These are phyloP conservation scores for Trichoderma sp. DNA, from an alignment of 2,329 filamentous ascomycete species.

Conservation along the genomic window DNA sequence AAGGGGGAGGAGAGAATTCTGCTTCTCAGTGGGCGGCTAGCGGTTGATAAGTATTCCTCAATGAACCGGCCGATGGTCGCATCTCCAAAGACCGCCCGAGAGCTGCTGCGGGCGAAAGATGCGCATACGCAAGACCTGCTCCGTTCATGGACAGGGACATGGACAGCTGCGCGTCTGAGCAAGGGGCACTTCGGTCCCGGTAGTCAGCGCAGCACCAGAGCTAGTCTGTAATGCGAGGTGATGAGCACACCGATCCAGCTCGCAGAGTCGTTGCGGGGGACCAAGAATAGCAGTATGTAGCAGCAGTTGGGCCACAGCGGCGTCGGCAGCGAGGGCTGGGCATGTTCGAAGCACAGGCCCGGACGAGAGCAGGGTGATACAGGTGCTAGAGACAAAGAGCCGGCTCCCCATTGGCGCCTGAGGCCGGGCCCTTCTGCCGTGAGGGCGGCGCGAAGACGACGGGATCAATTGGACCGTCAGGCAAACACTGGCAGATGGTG, in stretches of 20 bases:
- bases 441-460: conserved; percentile 30
- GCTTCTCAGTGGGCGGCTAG: conserved; percentile 48
- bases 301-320: background rate
- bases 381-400: conserved; percentile 14
- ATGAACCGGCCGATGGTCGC: conserved; percentile 16
- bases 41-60: conserved; percentile 52
- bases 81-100: conserved; percentile 11
- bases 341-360: conserved; percentile 18
- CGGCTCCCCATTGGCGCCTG: conserved; percentile 28
- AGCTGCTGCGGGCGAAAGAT: conserved; percentile 27
- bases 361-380: conserved; percentile 18
- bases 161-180: conserved; percentile 23
- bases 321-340: conserved; percentile 5
- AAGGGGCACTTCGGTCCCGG: conserved; percentile 18
- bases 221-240: conserved; percentile 31
- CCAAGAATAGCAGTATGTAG: conserved; percentile 31
- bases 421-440: conserved; percentile 26
- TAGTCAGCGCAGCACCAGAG: conserved; percentile 29
- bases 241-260: conserved; percentile 28
- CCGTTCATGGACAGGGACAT: too few relatives aligned
- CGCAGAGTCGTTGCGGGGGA: conserved; percentile 26
- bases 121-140: conserved; percentile 12
- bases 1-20: conserved; percentile 44
- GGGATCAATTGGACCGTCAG: conserved; percentile 28
- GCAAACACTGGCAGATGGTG: conserved; percentile 26